Conservation (phyloP, 2,329 filamentous ascomycete species). For the Colletotrichum orchidophilum region DNA sequence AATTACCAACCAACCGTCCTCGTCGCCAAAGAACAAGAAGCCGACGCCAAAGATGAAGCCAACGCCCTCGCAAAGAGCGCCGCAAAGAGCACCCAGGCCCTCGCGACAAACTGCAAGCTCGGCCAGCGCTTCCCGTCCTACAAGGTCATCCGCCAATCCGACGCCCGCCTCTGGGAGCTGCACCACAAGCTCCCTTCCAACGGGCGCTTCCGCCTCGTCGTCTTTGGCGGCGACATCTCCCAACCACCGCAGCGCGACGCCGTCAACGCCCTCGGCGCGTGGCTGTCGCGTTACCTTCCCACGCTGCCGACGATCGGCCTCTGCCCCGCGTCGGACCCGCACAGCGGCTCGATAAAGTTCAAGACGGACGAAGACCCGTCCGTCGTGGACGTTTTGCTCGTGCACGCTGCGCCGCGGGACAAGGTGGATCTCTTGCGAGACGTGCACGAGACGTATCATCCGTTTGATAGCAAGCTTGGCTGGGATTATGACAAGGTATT, state of each 20-base stretch:
- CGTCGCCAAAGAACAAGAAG: conserved; percentile 60
- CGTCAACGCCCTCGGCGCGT: conserved; percentile 57
- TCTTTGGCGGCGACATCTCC: conserved; percentile 70
- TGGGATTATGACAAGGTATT: conserved; percentile 68
- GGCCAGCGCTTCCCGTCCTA: conserved; percentile 69
- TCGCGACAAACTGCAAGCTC: conserved; percentile 56
- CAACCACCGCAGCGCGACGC: conserved; percentile 51
- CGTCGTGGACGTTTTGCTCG: conserved; percentile 62
- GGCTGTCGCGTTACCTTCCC: conserved; percentile 41
- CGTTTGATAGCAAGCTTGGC: conserved; percentile 45
- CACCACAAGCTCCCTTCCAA: conserved; percentile 66
- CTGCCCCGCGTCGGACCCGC: conserved; percentile 21
- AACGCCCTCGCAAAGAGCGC: conserved; percentile 54
- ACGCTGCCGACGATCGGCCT: conserved; percentile 22
- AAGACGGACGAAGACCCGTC: conserved; percentile 45
- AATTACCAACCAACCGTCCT: conserved; percentile 66
- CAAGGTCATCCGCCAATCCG: conserved; percentile 67
- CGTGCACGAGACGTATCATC: conserved; percentile 47
- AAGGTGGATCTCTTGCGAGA: conserved; percentile 59
- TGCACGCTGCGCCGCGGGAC: conserved; percentile 65
- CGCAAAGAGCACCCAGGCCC: conserved; percentile 46
- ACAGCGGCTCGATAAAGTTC: conserved; percentile 24
- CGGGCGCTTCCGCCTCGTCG: conserved; percentile 65
- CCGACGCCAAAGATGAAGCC: conserved; percentile 41
- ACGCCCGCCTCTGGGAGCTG: conserved; percentile 66